phyloP scores from a whole-genome alignment of 2,329 filamentous ascomycete genomes.

The Alternaria sp. region DNA sequence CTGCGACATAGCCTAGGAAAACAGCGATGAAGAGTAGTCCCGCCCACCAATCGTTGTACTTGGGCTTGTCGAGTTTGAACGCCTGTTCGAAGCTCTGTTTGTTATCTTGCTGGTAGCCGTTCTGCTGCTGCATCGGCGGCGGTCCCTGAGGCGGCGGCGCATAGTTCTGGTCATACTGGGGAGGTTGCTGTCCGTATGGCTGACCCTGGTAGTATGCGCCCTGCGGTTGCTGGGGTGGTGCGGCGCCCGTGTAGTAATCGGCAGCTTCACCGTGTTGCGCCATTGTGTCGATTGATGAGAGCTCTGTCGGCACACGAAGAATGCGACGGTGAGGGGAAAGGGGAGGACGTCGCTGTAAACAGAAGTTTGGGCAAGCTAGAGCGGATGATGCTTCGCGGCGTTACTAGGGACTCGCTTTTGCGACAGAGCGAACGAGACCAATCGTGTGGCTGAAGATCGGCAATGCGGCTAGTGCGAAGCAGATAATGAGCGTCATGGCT shows the following conservation, averaged over 20 bases:
- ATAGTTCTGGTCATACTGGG: constrained; percentile 43
- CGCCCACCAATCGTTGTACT: constrained; percentile 91
- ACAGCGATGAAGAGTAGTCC: constrained; percentile 77
- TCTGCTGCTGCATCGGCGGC: constrained; percentile 27
- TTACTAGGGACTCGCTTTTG: constrained; percentile 13
- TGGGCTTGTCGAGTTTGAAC: constrained; percentile 83
- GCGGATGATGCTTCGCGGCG: constrained; percentile 17
- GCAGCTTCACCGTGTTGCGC: constrained; percentile 46
- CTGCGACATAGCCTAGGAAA: constrained; percentile 74
- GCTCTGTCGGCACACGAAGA: not conserved
- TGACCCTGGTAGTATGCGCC: constrained; percentile 34
- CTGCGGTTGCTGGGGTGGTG: constrained; percentile 28
- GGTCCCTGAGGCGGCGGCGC: constrained; percentile 35
- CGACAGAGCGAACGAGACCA: constrained; percentile 3
- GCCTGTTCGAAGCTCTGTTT: constrained; percentile 72
- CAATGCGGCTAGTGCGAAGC: constrained; percentile 1
- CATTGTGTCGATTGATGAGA: constrained; percentile 25
- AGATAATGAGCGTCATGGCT: constrained; percentile 8
- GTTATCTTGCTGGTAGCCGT: constrained; percentile 50
- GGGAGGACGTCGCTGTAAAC: not conserved
- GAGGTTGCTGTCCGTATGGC: constrained; percentile 33
- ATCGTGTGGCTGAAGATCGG: constrained; percentile 24
- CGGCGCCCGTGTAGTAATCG: constrained; percentile 47
- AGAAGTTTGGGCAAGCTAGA: constrained; percentile 10
- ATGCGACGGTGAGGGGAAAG: constrained; percentile 3